Evolutionary conservation across 108 stramenopile genomes (phyloP), one percentile per base, ranked within the genome.

Genomic region (Seminavis robusta): DNA sequence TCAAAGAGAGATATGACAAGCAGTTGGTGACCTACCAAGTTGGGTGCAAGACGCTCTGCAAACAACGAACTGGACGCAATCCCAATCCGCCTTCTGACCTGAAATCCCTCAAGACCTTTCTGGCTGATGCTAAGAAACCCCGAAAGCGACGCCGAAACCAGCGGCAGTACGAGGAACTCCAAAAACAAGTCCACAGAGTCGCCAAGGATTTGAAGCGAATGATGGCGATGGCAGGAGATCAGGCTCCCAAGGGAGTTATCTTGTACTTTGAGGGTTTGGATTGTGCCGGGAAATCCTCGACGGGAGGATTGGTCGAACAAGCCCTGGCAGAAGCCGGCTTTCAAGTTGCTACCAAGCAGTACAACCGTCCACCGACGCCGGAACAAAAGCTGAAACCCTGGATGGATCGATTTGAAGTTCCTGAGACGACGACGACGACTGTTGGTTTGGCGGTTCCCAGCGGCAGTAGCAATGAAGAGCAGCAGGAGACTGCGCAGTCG

Each of bases 251-350:
- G 24, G 76, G 81, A 37, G 81, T 88, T 33, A 88, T 88, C 40
- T 59, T 88, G 16, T 88, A 88, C 53, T 68, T 88, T 47, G 87
- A 88, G 59, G 87, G 87, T 6, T 52, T 88, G 19, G 87, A 88
- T 71, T 88, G 87, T 47, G 41, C 76, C 26, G 87, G 83, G 6
- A 88, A 88, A 55, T 72, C 69, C 17, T 74, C 72, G 7, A 88
- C 87, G 1, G 86, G 86, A 24, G 74, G 76, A 3, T 53, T 88
- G 37, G 74, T 84, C 16, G 66, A 52, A 33, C 33, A 61, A 8
- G 78, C 83, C 20, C 45, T 88, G 30, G 73, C 79, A 27, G 44
- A 56, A 21, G 64, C 75, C 32, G 83, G 83, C 1, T 88, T 83
- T 48, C 25, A 38, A 0, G 79, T 88, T n/a, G 56, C 54, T 26